phyloP scores from a whole-genome alignment of 2,329 filamentous ascomycete genomes.

The Aspergillus udagawae region DNA sequence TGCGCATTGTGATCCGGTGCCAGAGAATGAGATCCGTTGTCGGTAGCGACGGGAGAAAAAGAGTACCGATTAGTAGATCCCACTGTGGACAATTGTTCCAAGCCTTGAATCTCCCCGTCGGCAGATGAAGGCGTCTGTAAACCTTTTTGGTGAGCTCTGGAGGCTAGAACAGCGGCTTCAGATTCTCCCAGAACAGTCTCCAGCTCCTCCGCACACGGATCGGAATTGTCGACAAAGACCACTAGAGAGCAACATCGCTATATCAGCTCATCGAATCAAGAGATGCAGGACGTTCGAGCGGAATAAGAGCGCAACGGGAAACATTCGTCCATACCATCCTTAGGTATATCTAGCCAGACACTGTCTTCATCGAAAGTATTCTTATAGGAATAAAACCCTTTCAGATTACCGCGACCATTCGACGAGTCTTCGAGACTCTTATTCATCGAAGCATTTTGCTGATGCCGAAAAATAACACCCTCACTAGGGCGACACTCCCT shows the following conservation, averaged over 20 bases:
- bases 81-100: constrained; percentile 53
- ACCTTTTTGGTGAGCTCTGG: constrained; percentile 28
- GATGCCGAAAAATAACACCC: constrained; percentile 63
- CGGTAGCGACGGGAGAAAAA: constrained; percentile 20
- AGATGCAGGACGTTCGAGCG: background rate
- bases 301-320: background rate
- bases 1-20: constrained; percentile 14
- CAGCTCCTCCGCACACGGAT: constrained; percentile 56
- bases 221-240: constrained; percentile 59
- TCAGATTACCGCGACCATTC: constrained; percentile 44
- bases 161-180: constrained; percentile 25
- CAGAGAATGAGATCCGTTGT: constrained; percentile 21
- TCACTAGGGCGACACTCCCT: constrained; percentile 59
- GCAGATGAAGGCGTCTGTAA: constrained; percentile 19
- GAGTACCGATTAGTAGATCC: constrained; percentile 42
- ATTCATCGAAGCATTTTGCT: constrained; percentile 68
- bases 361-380: constrained; percentile 60
- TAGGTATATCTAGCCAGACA: constrained; percentile 61
- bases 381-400: constrained; percentile 63
- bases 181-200: constrained; percentile 32
- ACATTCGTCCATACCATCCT: constrained; percentile 43
- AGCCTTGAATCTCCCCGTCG: constrained; percentile 44
- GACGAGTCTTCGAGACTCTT: constrained; percentile 41
- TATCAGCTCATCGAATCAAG: background rate
- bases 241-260: constrained; percentile 36